A percentile compares a stretch with the other conserved stretches of the same genome.
Conservation (phyloP, 257 asterid genomes). For the Petunia axillaris region DNA sequence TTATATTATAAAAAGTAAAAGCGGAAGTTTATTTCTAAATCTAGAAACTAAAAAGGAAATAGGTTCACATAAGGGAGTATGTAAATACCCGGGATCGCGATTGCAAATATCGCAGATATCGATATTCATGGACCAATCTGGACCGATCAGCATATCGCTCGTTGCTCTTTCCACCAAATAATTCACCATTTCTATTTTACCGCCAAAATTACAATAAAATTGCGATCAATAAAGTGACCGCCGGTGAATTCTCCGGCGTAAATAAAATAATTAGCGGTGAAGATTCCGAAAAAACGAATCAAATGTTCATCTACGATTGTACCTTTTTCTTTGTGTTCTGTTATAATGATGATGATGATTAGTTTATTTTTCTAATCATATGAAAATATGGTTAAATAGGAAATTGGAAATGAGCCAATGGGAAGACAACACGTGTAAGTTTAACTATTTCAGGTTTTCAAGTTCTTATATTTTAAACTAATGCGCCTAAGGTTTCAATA, state of each 20-base stretch:
- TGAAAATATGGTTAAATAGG: not conserved
- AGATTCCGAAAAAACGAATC: slow-evolving; percentile 13
- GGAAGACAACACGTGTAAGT: slow-evolving; percentile 23
- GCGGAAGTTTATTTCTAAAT: not conserved
- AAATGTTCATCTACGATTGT: not conserved
- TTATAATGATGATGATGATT: not conserved
- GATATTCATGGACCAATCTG: slow-evolving; percentile 55
- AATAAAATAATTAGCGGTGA: not conserved
- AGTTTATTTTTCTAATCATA: not conserved
- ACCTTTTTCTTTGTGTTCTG: not conserved
- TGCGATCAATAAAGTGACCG: not conserved
- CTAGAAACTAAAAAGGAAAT: not conserved
- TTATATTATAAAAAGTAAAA: no score
- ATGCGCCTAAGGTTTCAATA: slow-evolving; percentile 23
- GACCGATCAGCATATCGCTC: slow-evolving; percentile 54
- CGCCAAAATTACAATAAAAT: not conserved
- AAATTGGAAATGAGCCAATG: not conserved
- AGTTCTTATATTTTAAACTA: not conserved
- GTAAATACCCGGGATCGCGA: slow-evolving; percentile 44
- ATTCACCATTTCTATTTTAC: slow-evolving; percentile 39
- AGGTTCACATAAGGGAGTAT: not conserved
- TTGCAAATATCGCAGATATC: slow-evolving; percentile 55
- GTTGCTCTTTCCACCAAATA: slow-evolving; percentile 56
- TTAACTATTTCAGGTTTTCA: slow-evolving; percentile 19
- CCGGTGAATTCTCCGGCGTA: slow-evolving; percentile 9